A percentile compares a stretch with the other conserved stretches of the same genome.
These are phyloP conservation scores for Artomyces pyxidatus DNA, from an alignment of 768 basidiomycete species.

Conservation along the genomic window DNA sequence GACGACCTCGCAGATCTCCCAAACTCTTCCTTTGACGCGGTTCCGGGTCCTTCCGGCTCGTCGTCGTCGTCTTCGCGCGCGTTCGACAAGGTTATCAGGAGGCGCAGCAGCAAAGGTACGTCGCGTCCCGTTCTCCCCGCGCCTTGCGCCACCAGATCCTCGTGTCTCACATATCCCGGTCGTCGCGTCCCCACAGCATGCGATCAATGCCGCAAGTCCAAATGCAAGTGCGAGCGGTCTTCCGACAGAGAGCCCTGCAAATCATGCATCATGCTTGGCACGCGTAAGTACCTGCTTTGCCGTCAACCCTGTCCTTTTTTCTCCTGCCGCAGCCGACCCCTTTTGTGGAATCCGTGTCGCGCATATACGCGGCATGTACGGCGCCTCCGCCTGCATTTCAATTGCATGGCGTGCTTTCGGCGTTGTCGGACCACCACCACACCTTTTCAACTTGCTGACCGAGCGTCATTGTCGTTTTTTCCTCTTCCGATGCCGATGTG, in stretches of 20 bases:
- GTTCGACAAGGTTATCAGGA: slow-evolving; percentile 50
- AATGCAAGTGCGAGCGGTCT: slow-evolving; percentile 73
- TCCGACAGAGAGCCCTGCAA: slow-evolving; percentile 59
- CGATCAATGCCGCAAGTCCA: slow-evolving; percentile 76
- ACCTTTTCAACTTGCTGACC: too few relatives aligned
- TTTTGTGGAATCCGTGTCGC: too few relatives aligned
- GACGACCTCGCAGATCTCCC: slow-evolving; percentile 45
- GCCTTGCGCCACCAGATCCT: neutral
- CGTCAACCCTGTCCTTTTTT: too few relatives aligned
- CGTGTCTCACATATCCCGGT: neutral
- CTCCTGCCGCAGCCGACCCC: too few relatives aligned
- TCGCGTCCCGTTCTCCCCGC: neutral
- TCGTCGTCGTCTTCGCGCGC: slow-evolving; percentile 10
- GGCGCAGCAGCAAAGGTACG: slow-evolving; percentile 72
- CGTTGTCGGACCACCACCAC: too few relatives aligned
- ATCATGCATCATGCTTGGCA: slow-evolving; percentile 66
- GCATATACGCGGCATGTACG: too few relatives aligned
- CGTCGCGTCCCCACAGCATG: too few relatives aligned
- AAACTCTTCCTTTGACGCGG: slow-evolving; percentile 11
- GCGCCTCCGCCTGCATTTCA: too few relatives aligned
- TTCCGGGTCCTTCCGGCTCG: slow-evolving; percentile 16
- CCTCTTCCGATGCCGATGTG: slow-evolving; percentile 8
- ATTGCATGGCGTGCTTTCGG: too few relatives aligned
- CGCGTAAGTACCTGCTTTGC: slow-evolving; percentile 37
- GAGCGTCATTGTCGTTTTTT: slow-evolving; percentile 1